Base-by-base conservation (phyloP, 2,329 filamentous ascomycete species). In the Colletotrichum tamarilloi region DNA sequence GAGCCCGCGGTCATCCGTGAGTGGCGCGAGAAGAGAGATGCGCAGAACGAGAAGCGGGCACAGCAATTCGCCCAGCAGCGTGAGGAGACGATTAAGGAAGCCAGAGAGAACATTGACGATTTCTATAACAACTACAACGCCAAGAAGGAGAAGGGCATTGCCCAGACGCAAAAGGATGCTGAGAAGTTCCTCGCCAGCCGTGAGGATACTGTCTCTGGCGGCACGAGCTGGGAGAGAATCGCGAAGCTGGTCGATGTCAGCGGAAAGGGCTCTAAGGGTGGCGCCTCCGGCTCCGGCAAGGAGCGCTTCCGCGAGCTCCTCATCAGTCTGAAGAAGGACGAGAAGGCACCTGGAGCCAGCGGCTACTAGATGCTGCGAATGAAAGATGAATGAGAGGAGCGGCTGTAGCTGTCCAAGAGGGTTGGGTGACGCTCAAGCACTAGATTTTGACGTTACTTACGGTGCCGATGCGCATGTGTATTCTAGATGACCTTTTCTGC, bases 41-140 rank as follows among this genome's bases (percentile, higher is more conserved):
- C 93, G 52, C 91, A 92, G 80, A 93, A 97, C 76, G 88, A 92
- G 78, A 95, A 95, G 84, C 94, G 96, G 79, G 92, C 94, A 76
- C 92, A 97, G 83, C 91, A 96, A 77, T 96, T 96, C 67, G 91
- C 92, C 55, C 88, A 91, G 76, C 94, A 95, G 85, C 97, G 97
- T 82, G 90, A 91, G 75, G 92, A 96, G 82, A 98, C 95, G 1
- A 86, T 98, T 81, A 92, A 94, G 82, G 95, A 97, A 78, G 97
- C 97, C 12, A 95, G 95, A 81, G 90, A 95, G 82, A 97, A 97
- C 83, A 97, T 99, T 76, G 97, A 99, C 82, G 97, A 98, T 82
- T 99, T 98, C 86, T 99, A 99, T 88, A 95, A 98, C 81, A 98
- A 98, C 85, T 99, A 99, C 88, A 98, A 98, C 87, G 92, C 93